Evolutionary conservation across 1,139 yeast genomes (phyloP).

Genomic region (Geotrichum cucujoidarum): DNA sequence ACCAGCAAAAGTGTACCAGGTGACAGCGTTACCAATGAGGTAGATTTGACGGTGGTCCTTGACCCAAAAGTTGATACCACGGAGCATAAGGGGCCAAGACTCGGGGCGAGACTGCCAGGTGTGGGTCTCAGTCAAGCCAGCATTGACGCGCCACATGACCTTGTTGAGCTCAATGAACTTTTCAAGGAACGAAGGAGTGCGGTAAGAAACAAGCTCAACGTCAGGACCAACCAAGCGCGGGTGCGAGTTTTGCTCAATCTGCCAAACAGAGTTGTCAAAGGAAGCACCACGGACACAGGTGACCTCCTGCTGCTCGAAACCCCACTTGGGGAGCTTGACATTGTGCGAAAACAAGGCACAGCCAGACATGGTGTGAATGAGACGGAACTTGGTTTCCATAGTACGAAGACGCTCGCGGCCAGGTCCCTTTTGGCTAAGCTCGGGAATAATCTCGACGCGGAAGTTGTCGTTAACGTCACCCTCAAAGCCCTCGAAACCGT

Average conservation of each 20-base stretch:
- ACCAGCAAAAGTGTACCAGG: slow-evolving; percentile 83
- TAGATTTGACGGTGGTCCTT: slow-evolving; percentile 72
- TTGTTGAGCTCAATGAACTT: slow-evolving; percentile 75
- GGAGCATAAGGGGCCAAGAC: slow-evolving; percentile 80
- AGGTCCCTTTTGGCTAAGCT: slow-evolving; percentile 50
- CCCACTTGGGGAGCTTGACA: slow-evolving; percentile 91
- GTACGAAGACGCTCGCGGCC: slow-evolving; percentile 68
- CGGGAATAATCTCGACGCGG: slow-evolving; percentile 75
- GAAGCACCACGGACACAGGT: slow-evolving; percentile 83
- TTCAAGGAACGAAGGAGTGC: slow-evolving; percentile 55
- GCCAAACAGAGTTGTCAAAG: slow-evolving; percentile 74
- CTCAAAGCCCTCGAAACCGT: slow-evolving; percentile 83
- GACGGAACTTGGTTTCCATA: slow-evolving; percentile 74
- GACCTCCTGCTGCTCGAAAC: slow-evolving; percentile 94
- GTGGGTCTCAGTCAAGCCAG: slow-evolving; percentile 79
- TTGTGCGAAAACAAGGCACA: slow-evolving; percentile 83
- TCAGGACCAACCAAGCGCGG: slow-evolving; percentile 37
- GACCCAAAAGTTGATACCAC: slow-evolving; percentile 96
- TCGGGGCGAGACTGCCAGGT: slow-evolving; percentile 82
- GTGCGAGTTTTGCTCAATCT: slow-evolving; percentile 66
- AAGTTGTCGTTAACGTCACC: slow-evolving; percentile 98
- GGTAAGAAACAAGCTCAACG: slow-evolving; percentile 58
- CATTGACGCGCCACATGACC: slow-evolving; percentile 89
- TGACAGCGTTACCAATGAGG: slow-evolving; percentile 81
- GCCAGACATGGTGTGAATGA: slow-evolving; percentile 86